phyloP scores from a whole-genome alignment of 1,139 yeast species.

The Kurtzmaniella natalensis region DNA sequence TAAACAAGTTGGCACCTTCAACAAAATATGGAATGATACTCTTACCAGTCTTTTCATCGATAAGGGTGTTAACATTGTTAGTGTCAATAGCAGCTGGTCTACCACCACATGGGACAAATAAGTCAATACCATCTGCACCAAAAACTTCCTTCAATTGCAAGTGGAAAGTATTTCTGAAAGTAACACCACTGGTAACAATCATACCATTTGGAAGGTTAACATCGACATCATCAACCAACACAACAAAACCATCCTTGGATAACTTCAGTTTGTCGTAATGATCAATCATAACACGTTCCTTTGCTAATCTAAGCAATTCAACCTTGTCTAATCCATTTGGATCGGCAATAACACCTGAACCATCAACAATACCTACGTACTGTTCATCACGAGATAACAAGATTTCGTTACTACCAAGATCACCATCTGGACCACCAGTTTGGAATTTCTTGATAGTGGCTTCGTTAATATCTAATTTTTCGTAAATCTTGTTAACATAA shows the following conservation, averaged over 20 bases:
- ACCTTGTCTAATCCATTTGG: slow-evolving; percentile 80
- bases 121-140: slow-evolving; percentile 59
- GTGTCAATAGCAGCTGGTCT: slow-evolving; percentile 96
- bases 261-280: slow-evolving; percentile 64
- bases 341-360: slow-evolving; percentile 92
- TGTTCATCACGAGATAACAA: slow-evolving; percentile 74
- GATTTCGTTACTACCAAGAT: slow-evolving; percentile 93
- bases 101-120: slow-evolving; percentile 98
- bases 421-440: slow-evolving; percentile 99
- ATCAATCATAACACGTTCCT: slow-evolving; percentile 70
- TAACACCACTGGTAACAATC: slow-evolving; percentile 74
- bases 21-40: slow-evolving; percentile 81
- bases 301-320: slow-evolving; percentile 78
- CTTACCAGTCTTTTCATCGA: slow-evolving; percentile 74
- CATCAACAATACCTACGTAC: slow-evolving; percentile 89
- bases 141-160: slow-evolving; percentile 62
- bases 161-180: slow-evolving; percentile 92
- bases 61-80: slow-evolving; percentile 68
- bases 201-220: slow-evolving; percentile 73
- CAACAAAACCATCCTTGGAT: slow-evolving; percentile 71
- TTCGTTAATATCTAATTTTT: slow-evolving; percentile 60
- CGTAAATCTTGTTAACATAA: slow-evolving; percentile 83
- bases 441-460: slow-evolving; percentile 71
- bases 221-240: slow-evolving; percentile 83
- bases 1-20: slow-evolving; percentile 95